Evolutionary conservation across 305 asterid species (phyloP), one percentile per base, ranked within the genome.

Genomic region (Fraxinus angustifolia): DNA sequence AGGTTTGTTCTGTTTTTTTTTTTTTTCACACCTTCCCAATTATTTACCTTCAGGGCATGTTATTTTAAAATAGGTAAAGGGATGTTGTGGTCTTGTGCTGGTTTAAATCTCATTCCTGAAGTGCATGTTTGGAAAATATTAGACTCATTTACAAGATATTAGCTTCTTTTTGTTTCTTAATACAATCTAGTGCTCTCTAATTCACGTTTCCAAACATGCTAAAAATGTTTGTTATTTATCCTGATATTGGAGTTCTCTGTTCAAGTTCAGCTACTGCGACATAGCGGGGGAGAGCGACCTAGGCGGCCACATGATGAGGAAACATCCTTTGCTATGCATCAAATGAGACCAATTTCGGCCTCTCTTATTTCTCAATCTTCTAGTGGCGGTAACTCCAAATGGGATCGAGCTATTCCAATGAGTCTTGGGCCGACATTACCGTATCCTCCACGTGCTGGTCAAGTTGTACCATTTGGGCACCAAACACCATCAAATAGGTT

Each of bases 391-490:
- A 87, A 85, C 74, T 86, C 94, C 62, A 92, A 89, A 84, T 86
- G 90, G 90, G 93, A 90, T 76, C 84, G 92, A 84, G 82, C 85
- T 76, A 77, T 89, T 17, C 88, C 88, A 0, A 36, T 89, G 78
- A 90, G 84, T 80, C 85, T 89, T 8, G 91, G 92, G 62, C 88
- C 91, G 0, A 60, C 80, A 8, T 81, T 88, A 91, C 95, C 88
- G 38, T 91, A 90, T 86, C 95, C 97, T 85, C 93, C 97, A 34
- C 97, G 91, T 36, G 83, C 90, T 45, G 88, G 88, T 56, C 97
- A 91, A 85, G 91, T 81, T 80, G 82, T 84, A 80, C 94, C 98
- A 11, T 90, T 89, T 62, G 89, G 92, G 56, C 90, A 90, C 78
- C 94, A 88, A 62, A 60, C 89, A 42, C 90, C 88, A 17, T 67